phyloP scores from a whole-genome alignment of 2,329 filamentous ascomycete species.

The Colletotrichum theobromicola region DNA sequence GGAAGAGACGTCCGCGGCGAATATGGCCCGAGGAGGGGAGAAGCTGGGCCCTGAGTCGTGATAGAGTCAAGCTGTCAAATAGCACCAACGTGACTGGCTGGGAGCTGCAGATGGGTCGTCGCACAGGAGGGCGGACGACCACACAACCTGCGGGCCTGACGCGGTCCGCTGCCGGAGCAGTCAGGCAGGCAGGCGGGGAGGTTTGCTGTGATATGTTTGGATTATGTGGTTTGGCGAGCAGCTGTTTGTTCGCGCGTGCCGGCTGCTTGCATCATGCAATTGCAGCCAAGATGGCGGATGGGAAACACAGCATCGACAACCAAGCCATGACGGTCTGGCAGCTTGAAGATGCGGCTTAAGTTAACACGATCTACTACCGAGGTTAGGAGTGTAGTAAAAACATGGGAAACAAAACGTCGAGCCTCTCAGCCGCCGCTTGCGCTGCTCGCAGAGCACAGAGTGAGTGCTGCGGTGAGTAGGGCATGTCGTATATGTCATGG shows the following conservation, averaged over 20 bases:
- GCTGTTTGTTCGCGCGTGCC: not conserved
- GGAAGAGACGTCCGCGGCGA: not conserved
- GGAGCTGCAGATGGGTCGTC: not conserved
- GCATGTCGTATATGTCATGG: not conserved
- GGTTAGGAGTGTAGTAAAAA: not conserved
- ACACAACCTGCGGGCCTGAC: not conserved
- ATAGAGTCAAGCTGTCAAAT: not conserved
- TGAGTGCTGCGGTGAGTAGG: not conserved
- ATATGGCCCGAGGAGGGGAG: not conserved
- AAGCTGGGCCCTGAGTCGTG: not conserved
- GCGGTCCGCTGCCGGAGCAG: not conserved
- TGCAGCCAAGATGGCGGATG: not conserved
- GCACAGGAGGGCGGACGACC: not conserved
- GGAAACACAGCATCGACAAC: not conserved
- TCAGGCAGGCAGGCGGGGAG: not conserved
- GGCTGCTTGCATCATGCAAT: conserved; percentile 13
- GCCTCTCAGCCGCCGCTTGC: not conserved
- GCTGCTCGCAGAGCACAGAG: not conserved
- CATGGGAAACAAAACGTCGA: not conserved
- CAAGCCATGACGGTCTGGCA: not conserved
- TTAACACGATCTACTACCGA: not conserved
- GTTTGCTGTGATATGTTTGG: not conserved
- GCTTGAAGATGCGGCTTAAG: not conserved
- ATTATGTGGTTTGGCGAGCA: not conserved
- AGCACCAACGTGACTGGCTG: not conserved